Conservation (phyloP, 2,329 filamentous ascomycete species). For the Alternaria sp. region DNA sequence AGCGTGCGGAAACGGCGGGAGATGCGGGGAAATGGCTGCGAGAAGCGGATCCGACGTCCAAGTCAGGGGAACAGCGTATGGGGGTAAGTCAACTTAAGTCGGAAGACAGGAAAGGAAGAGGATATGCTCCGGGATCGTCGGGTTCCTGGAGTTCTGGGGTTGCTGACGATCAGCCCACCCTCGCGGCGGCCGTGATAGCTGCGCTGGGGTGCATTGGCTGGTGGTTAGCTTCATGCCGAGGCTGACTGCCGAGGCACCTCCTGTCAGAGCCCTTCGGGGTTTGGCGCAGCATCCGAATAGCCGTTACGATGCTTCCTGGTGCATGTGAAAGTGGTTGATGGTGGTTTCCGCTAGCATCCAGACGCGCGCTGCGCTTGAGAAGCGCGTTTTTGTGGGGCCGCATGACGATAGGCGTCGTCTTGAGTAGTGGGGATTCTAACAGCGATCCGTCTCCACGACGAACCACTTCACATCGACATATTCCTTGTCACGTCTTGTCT, state of each 20-base stretch:
- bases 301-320: background rate
- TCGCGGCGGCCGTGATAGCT: background rate
- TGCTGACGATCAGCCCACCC: background rate
- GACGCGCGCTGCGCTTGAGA: background rate
- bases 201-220: background rate
- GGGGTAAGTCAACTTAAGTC: background rate
- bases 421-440: background rate
- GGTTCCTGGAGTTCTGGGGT: background rate
- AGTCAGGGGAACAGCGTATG: background rate
- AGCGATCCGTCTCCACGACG: background rate
- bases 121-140: background rate
- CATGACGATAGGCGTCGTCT: constrained; percentile 12
- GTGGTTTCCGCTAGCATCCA: background rate
- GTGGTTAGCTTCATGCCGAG: constrained; percentile 5
- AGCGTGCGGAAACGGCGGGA: background rate
- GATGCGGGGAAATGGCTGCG: background rate
- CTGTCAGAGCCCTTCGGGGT: background rate
- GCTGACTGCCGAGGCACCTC: constrained; percentile 7
- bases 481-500: background rate
- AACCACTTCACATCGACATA: background rate
- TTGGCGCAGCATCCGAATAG: background rate
- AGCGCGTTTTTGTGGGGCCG: constrained; percentile 5
- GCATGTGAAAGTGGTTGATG: background rate
- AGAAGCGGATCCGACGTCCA: background rate
- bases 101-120: background rate